phyloP scores from a whole-genome alignment of 257 asterid genomes.

The Plantago major region DNA sequence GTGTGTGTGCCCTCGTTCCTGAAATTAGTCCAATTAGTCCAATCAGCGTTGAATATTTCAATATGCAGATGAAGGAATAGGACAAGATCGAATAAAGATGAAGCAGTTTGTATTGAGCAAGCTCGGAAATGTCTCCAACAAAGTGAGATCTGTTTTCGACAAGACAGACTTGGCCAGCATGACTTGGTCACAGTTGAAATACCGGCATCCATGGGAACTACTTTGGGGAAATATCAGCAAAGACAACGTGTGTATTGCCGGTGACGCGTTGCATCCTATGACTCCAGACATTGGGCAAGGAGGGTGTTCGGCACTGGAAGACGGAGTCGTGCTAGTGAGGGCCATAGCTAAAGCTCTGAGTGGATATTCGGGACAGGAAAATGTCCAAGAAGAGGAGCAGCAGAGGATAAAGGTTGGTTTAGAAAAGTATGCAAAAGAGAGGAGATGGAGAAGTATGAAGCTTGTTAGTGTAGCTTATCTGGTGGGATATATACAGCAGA shows the following conservation, averaged over 20 bases:
- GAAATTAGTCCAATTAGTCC: too few relatives aligned
- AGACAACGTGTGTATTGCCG: constrained; percentile 14
- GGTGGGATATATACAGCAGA: constrained; percentile 12
- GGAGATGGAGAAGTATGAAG: constrained; percentile 16
- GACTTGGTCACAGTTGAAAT: constrained; percentile 2
- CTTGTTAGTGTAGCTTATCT: constrained; percentile 7
- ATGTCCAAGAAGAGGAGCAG: background rate
- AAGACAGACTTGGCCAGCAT: background rate
- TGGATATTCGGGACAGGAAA: background rate
- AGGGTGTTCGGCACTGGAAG: constrained; percentile 20
- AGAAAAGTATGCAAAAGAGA: constrained; percentile 9
- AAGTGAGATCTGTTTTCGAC: constrained; percentile 6
- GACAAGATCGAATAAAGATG: constrained; percentile 10
- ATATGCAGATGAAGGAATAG: constrained; percentile 14
- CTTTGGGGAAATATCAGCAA: constrained; percentile 14
- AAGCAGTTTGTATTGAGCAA: constrained; percentile 17
- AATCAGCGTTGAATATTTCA: background rate
- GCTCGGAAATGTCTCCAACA: constrained; percentile 2
- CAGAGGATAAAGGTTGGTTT: constrained; percentile 9
- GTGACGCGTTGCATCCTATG: constrained; percentile 19
- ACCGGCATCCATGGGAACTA: constrained; percentile 14
- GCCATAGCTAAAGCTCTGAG: background rate
- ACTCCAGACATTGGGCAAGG: constrained; percentile 13
- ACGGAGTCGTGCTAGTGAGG: constrained; percentile 14
- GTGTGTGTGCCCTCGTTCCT: too few relatives aligned